A percentile compares a stretch with the other conserved stretches of the same genome.
phyloP scores from a whole-genome alignment of 108 stramenopile genomes.

The Cyclostephanos tholiformis region DNA sequence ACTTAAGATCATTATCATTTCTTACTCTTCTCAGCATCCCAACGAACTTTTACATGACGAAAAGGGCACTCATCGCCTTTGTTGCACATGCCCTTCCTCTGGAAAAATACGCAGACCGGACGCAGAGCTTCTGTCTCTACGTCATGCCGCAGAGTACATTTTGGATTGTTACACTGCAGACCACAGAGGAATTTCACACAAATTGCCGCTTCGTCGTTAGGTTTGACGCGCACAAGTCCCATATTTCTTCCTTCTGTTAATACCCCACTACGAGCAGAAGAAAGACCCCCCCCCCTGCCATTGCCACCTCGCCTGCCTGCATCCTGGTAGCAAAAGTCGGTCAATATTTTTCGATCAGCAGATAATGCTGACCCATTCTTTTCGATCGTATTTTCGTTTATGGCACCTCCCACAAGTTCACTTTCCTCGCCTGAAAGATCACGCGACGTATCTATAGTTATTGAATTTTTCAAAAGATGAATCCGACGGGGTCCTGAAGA shows the following conservation, averaged over 20 bases:
- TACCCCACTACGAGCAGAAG: not conserved
- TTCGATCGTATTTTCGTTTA: not conserved
- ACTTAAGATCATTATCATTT: constrained; percentile 68
- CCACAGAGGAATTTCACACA: constrained; percentile 69
- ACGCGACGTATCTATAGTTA: not conserved
- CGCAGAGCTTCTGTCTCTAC: constrained; percentile 66
- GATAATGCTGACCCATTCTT: not conserved
- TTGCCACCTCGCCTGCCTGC: constrained; percentile 41
- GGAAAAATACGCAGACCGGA: constrained; percentile 83
- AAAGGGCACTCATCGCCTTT: constrained; percentile 73
- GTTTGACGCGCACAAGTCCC: constrained; percentile 70
- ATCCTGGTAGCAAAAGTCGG: constrained; percentile 65
- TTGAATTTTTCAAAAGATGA: not conserved
- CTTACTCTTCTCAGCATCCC: constrained; percentile 57
- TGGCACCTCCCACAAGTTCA: not conserved
- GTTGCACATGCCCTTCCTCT: constrained; percentile 74
- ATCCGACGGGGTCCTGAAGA: constrained; percentile 14
- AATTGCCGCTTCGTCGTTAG: constrained; percentile 49
- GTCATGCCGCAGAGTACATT: constrained; percentile 74
- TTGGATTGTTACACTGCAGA: constrained; percentile 63
- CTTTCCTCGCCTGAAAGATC: not conserved
- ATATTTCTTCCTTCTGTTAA: constrained; percentile 35
- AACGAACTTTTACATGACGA: constrained; percentile 74
- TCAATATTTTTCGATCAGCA: constrained; percentile 41
- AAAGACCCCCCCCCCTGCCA: constrained; percentile 12